These are phyloP conservation scores for Saitoella complicata DNA, from an alignment of 805 yeast species.

Conservation along the genomic window DNA sequence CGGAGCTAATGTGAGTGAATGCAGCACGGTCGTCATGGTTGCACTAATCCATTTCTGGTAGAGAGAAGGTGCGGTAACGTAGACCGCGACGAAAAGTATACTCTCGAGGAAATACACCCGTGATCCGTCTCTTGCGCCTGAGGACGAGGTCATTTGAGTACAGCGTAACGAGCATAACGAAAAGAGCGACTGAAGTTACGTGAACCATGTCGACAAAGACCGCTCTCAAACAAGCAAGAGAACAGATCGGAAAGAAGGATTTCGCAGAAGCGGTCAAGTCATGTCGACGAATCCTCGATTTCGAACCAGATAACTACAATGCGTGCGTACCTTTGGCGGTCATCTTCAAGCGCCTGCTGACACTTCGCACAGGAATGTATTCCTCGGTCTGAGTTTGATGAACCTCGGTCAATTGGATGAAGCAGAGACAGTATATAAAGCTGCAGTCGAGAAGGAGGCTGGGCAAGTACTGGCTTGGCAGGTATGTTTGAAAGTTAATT, in stretches of 20 bases:
- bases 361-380: conserved; percentile 4
- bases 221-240: conserved; percentile 14
- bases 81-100: too few relatives aligned
- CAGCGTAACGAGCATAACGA: too few relatives aligned
- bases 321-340: conserved; percentile 32
- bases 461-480: conserved; percentile 57
- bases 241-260: conserved; percentile 29
- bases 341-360: not conserved
- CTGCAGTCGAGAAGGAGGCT: conserved; percentile 28
- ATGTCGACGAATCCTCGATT: conserved; percentile 37
- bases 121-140: too few relatives aligned
- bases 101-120: too few relatives aligned
- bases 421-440: conserved; percentile 30
- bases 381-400: conserved; percentile 9
- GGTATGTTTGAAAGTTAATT: too few relatives aligned
- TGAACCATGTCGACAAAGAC: not conserved
- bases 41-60: too few relatives aligned
- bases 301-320: conserved; percentile 42
- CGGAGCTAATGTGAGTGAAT: too few relatives aligned
- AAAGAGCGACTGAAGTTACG: too few relatives aligned
- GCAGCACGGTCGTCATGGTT: too few relatives aligned
- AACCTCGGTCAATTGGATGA: conserved; percentile 26
- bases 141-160: too few relatives aligned
- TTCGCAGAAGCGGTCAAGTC: conserved; percentile 45
- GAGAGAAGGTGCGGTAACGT: too few relatives aligned